Conservation (phyloP, 83 land plant species). For the Isoetes engelmannii region DNA sequence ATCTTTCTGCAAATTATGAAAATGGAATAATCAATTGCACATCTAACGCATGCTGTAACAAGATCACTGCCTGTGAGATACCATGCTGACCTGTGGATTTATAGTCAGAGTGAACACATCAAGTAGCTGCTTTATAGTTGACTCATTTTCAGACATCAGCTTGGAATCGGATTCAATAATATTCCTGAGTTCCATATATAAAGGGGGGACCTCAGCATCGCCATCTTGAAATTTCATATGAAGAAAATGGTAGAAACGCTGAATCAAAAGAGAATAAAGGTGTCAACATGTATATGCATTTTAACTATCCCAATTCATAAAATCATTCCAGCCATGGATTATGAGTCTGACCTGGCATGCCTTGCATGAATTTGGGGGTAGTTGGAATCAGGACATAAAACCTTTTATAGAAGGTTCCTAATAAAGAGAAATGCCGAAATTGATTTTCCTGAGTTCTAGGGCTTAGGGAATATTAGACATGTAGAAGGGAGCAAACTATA, state of each 20-base stretch:
- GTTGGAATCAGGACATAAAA: no score
- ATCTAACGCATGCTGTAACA: no score
- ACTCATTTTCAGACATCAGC: conserved; percentile 40
- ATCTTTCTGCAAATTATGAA: conserved; percentile 45
- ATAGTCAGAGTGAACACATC: conserved; percentile 42
- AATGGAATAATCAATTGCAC: conserved; percentile 2
- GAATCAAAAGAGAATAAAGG: conserved; percentile 13
- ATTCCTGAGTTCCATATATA: conserved; percentile 51
- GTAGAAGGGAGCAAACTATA: background rate
- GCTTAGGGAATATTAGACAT: background rate
- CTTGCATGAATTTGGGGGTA: no score
- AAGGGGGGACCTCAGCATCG: conserved; percentile 75
- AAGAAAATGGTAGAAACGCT: conserved; percentile 74
- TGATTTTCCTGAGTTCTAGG: no score
- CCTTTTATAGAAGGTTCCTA: no score
- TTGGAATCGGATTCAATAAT: conserved; percentile 65
- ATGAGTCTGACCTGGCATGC: no score
- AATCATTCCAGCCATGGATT: no score
- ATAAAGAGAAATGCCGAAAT: no score
- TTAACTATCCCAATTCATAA: no score
- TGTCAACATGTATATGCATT: no score
- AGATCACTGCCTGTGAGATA: background rate
- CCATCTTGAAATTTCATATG: conserved; percentile 53
- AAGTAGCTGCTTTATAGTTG: conserved; percentile 35
- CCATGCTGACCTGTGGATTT: conserved; percentile 17